A percentile compares a stretch with the other conserved stretches of the same genome.
Conservation (phyloP, 2,329 filamentous ascomycete genomes). For the Hypocrella siamensis region DNA sequence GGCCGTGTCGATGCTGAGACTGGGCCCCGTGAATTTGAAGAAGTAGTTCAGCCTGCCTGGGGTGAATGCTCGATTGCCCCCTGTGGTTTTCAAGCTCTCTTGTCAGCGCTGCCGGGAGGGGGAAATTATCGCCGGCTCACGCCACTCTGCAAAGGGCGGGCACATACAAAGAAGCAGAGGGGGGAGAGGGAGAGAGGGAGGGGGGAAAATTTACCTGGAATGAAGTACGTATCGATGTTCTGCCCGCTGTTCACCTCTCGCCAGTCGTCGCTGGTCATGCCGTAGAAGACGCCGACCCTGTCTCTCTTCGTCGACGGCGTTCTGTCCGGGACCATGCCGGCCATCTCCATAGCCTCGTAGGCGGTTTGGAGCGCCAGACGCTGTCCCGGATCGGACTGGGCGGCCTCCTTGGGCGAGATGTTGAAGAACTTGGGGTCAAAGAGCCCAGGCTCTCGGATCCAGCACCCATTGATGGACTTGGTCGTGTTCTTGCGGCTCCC, state of each 20-base stretch:
- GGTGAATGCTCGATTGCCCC: conserved; percentile 2
- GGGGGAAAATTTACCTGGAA: no score
- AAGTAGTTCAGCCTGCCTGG: conserved; percentile 52
- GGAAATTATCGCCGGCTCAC: no score
- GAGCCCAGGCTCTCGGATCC: conserved; percentile 48
- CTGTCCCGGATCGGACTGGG: conserved; percentile 62
- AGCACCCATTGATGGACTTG: conserved; percentile 54
- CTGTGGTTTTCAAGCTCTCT: no score
- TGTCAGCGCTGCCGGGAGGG: no score
- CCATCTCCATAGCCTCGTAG: conserved; percentile 68
- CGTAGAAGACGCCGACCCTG: conserved; percentile 58
- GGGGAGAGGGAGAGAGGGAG: no score
- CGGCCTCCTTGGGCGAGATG: conserved; percentile 65
- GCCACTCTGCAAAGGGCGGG: no score
- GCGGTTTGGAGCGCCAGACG: conserved; percentile 57
- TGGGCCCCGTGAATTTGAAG: conserved; percentile 62
- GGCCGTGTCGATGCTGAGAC: conserved; percentile 60
- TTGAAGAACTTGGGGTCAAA: conserved; percentile 69
- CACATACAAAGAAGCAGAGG: no score
- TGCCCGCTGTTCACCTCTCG: conserved; percentile 59
- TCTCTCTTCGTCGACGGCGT: conserved; percentile 47
- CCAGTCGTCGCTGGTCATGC: conserved; percentile 63
- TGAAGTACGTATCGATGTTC: conserved; percentile 45
- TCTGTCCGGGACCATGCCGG: conserved; percentile 32
- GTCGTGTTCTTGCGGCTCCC: conserved; percentile 52